Evolutionary conservation across 1,139 yeast species (phyloP).

Genomic region (Zhuliangozyma blackwelliae): DNA sequence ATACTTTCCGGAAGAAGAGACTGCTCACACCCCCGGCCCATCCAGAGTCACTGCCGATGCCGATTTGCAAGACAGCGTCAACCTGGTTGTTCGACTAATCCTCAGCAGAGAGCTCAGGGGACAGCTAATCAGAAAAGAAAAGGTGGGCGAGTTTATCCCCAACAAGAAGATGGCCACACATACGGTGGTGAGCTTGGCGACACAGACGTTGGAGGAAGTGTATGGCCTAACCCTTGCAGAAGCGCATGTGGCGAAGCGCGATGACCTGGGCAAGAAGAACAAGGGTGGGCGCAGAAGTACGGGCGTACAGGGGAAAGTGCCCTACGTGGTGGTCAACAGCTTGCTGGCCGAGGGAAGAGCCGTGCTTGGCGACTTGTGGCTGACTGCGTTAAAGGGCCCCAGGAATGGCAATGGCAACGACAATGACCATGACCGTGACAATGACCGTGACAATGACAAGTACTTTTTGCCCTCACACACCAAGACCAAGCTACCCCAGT

Average conservation of each 20-base stretch:
- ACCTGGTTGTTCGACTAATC: conserved; percentile 19
- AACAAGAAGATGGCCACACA: conserved; percentile 12
- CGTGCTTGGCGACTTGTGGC: conserved; percentile 22
- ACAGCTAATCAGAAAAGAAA: conserved; percentile 15
- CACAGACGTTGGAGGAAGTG: conserved; percentile 16
- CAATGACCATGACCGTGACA: conserved; percentile 5
- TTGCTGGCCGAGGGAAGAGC: conserved; percentile 18
- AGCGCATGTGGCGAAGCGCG: conserved; percentile 11
- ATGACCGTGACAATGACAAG: conserved; percentile 1
- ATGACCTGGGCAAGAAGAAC: conserved; percentile 5
- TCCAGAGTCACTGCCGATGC: conserved; percentile 1
- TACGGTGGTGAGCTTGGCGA: neutral
- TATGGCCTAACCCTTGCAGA: conserved; percentile 31
- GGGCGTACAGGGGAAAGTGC: conserved; percentile 5
- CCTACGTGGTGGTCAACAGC: conserved; percentile 17
- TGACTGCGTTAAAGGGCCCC: conserved; percentile 3
- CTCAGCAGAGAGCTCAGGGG: conserved; percentile 23
- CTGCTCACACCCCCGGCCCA: neutral
- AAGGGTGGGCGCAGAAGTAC: conserved; percentile 5
- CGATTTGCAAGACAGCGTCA: conserved; percentile 12
- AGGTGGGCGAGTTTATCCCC: conserved; percentile 21
- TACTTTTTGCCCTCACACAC: conserved; percentile 15
- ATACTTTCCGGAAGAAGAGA: neutral
- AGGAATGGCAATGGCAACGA: conserved; percentile 3
- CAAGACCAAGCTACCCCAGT: conserved; percentile 12